Evolutionary conservation across 495 filamentous ascomycete species (phyloP), one percentile per base, ranked within the genome.

Genomic region (Penicillium ucsense): DNA sequence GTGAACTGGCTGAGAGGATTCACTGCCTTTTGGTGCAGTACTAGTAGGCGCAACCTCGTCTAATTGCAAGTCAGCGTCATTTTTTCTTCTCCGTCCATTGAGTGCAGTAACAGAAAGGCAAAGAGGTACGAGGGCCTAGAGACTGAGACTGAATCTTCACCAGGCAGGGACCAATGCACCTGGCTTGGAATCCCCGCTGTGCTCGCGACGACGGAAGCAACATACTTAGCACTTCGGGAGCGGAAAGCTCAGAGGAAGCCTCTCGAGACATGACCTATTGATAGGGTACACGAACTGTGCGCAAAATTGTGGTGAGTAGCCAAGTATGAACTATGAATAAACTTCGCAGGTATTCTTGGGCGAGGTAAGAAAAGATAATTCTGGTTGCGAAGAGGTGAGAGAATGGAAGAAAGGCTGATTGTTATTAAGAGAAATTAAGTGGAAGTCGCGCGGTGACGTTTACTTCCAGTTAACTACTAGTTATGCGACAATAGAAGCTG

Each of bases 361-460:
- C 20, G 20, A 20, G 20, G 20, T 20, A 20, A 20, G 20, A 20
- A 20, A 20, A 20, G 20, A 20, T 20, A 20, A 20, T 20, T 20
- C 20, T 20, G 20, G 20, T 20, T 20, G 20, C 36, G 40, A 37
- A 35, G 31, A 41, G 10, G 31, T 8, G 43, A 3, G 20, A 42
- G 39, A 28, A 3, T 38, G 40, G 9, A 46, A 55, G 45, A 35
- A 35, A 50, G 51, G 20, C 47, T 31, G 49, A 51, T 51, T 52
- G 41, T 51, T 42, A 31, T 52, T 31, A 32, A 28, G 48, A 47
- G 46, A 41, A 43, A 34, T 32, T 45, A 48, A 64, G 47, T 47
- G 62, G 65, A 68, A 61, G 63, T 68, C 62, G 63, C 62, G 60
- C 60, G 53, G 63, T 70, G 65, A 68, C 65, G 65, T 68, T 65